Evolutionary conservation across 768 basidiomycete genomes (phyloP).

Genomic region (Boletales sp.): DNA sequence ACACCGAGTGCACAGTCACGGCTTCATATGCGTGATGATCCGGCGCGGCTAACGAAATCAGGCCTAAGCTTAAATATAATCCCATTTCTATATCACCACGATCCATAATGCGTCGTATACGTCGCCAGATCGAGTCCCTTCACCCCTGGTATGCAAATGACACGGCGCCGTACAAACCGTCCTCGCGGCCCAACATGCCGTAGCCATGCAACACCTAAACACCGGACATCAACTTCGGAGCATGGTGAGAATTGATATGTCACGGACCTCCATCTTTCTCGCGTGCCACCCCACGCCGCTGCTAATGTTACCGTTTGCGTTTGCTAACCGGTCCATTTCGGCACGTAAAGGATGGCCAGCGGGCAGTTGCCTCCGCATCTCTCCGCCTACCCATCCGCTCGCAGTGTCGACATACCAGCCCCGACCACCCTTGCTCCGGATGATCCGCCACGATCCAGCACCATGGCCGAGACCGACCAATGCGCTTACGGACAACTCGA

Average conservation of each 20-base stretch:
- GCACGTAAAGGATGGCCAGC: slow-evolving; percentile 61
- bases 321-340: slow-evolving; percentile 69
- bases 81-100: neutral
- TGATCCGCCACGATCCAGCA: slow-evolving; percentile 80
- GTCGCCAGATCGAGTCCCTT: neutral
- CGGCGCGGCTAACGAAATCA: neutral
- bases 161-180: slow-evolving; percentile 90
- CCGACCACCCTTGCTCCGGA: slow-evolving; percentile 89
- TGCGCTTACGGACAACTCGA: slow-evolving; percentile 76
- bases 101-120: neutral
- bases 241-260: neutral
- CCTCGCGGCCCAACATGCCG: slow-evolving; percentile 89
- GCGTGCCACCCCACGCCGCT: slow-evolving; percentile 94
- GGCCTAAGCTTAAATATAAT: neutral
- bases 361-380: slow-evolving; percentile 56
- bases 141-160: slow-evolving; percentile 93
- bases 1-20: neutral
- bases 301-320: slow-evolving; percentile 85
- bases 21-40: neutral
- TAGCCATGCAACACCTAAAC: slow-evolving; percentile 76
- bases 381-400: slow-evolving; percentile 66
- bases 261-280: slow-evolving; percentile 92
- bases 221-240: neutral
- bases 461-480: slow-evolving; percentile 73
- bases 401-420: slow-evolving; percentile 95